These are phyloP conservation scores for Oldenlandia corymbosa DNA, from an alignment of 257 asterid genomes.

Conservation along the genomic window DNA sequence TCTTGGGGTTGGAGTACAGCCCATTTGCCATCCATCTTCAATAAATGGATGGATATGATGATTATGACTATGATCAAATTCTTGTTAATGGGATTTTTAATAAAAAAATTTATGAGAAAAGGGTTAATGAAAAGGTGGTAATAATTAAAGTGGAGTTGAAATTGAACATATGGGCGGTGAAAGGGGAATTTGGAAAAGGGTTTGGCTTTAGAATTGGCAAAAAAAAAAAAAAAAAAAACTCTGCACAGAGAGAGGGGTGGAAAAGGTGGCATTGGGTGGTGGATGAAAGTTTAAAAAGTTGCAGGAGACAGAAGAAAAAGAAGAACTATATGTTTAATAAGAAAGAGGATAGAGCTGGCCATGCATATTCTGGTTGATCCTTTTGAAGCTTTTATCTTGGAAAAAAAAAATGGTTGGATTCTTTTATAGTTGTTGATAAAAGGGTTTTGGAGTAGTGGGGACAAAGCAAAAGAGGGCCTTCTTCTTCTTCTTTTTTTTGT, in stretches of 20 bases:
- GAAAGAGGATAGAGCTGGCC: constrained; percentile 4
- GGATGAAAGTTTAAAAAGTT: constrained; percentile 37
- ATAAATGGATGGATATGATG: constrained; percentile 81
- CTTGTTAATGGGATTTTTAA: neutral
- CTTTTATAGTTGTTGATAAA: constrained; percentile 21
- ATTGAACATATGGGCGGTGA: neutral
- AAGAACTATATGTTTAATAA: neutral
- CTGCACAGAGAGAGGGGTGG: constrained; percentile 47
- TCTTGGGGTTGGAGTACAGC: constrained; percentile 81
- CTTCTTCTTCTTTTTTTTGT: no score
- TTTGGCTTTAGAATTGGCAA: constrained; percentile 31
- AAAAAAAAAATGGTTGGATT: constrained; percentile 37
- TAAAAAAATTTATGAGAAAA: constrained; percentile 3
- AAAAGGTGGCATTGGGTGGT: constrained; percentile 49
- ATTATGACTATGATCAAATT: neutral
- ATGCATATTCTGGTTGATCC: constrained; percentile 66
- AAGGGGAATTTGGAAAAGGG: neutral
- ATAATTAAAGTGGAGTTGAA: constrained; percentile 28
- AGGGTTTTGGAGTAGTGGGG: constrained; percentile 61
- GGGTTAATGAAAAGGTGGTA: constrained; percentile 11
- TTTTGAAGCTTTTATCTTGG: constrained; percentile 38
- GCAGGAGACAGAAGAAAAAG: neutral
- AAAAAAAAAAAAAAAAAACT: constrained; percentile 15
- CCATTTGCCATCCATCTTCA: constrained; percentile 75
- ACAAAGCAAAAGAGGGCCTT: constrained; percentile 39